phyloP scores from a whole-genome alignment of 805 yeast genomes.

The Candida gorgasii region DNA sequence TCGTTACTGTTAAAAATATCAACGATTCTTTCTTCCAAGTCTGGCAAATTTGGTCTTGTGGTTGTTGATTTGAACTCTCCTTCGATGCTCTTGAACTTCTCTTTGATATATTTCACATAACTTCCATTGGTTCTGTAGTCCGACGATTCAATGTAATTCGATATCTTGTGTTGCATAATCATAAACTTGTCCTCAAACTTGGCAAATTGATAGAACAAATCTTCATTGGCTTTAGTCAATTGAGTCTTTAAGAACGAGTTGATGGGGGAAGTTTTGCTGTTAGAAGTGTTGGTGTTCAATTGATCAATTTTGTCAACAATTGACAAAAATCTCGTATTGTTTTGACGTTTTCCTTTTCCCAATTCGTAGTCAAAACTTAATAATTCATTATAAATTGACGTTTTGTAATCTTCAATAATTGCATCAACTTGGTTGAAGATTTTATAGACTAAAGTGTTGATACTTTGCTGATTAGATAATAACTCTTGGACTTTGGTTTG shows the following conservation, averaged over 20 bases:
- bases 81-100: slow-evolving; percentile 38
- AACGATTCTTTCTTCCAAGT: slow-evolving; percentile 26
- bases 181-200: slow-evolving; percentile 38
- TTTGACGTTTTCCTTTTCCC: slow-evolving; percentile 12
- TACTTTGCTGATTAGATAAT: slow-evolving; percentile 13
- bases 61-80: slow-evolving; percentile 32
- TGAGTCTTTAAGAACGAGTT: slow-evolving; percentile 37
- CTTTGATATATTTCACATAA: slow-evolving; percentile 36
- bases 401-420: slow-evolving; percentile 35
- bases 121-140: slow-evolving; percentile 36
- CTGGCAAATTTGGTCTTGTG: slow-evolving; percentile 23
- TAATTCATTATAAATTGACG: slow-evolving; percentile 36
- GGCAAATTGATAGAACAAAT: slow-evolving; percentile 34
- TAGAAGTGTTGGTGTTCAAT: slow-evolving; percentile 23
- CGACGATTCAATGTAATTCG: slow-evolving; percentile 36
- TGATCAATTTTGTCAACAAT: slow-evolving; percentile 43
- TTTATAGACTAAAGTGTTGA: slow-evolving; percentile 30
- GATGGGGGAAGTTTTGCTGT: slow-evolving; percentile 20
- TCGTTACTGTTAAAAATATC: slow-evolving; percentile 40
- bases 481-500: slow-evolving; percentile 18
- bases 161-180: slow-evolving; percentile 37
- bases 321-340: slow-evolving; percentile 34
- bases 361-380: slow-evolving; percentile 37
- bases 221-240: slow-evolving; percentile 29
- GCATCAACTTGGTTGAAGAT: slow-evolving; percentile 34